Percentiles rank a stretch among this genome's conserved stretches.
phyloP scores from a whole-genome alignment of 1,139 yeast species.

The Pichia sp. region DNA sequence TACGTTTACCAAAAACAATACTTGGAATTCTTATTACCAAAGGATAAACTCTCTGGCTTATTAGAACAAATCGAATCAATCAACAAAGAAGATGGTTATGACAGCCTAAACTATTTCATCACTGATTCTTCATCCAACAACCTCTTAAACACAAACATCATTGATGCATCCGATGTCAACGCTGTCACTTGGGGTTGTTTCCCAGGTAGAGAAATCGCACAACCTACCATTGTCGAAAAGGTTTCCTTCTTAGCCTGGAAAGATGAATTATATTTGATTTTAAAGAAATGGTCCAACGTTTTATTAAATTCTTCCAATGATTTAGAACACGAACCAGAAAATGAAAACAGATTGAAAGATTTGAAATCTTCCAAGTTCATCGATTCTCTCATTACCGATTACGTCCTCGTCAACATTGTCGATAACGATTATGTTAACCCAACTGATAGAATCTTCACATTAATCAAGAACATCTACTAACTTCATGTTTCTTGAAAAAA shows the following conservation, averaged over 20 bases:
- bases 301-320: slow-evolving; percentile 29
- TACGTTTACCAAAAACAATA: slow-evolving; percentile 93
- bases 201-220: slow-evolving; percentile 81
- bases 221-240: slow-evolving; percentile 84
- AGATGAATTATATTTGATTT: slow-evolving; percentile 86
- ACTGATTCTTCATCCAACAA: slow-evolving; percentile 56
- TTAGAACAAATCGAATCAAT: slow-evolving; percentile 40
- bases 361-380: slow-evolving; percentile 39
- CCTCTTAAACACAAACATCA: slow-evolving; percentile 61
- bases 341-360: slow-evolving; percentile 12
- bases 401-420: slow-evolving; percentile 82
- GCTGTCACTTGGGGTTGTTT: slow-evolving; percentile 99
- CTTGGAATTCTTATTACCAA: slow-evolving; percentile 78
- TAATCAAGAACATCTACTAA: slow-evolving; percentile 29
- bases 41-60: slow-evolving; percentile 42
- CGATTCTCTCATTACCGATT: slow-evolving; percentile 51
- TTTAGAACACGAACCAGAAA: slow-evolving; percentile 20
- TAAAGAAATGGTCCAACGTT: slow-evolving; percentile 76
- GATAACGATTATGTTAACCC: slow-evolving; percentile 73
- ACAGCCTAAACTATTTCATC: slow-evolving; percentile 73
- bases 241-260: slow-evolving; percentile 95
- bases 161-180: slow-evolving; percentile 68
- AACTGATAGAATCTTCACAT: slow-evolving; percentile 47
- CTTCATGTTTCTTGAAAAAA: background rate
- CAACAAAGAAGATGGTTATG: slow-evolving; percentile 40